These are phyloP conservation scores for Waltergamsia citrina DNA, from an alignment of 2,329 filamentous ascomycete species.

Conservation along the genomic window DNA sequence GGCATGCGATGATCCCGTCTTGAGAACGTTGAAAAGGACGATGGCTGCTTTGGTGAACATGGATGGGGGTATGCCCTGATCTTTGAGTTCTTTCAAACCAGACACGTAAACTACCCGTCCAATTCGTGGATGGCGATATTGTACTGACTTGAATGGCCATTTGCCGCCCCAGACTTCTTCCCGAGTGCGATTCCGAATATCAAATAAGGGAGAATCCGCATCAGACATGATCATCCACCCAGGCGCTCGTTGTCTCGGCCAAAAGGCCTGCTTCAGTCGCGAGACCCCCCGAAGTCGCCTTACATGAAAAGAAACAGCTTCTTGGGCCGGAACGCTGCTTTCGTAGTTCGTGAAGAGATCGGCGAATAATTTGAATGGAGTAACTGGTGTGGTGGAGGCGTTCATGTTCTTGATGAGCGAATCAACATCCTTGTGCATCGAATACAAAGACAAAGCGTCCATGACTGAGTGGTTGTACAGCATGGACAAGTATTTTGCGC, in stretches of 20 bases:
- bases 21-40: constrained; percentile 20
- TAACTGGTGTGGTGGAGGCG: constrained; percentile 10
- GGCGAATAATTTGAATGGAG: constrained; percentile 19
- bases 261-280: constrained; percentile 17
- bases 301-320: constrained; percentile 18
- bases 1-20: constrained; percentile 19
- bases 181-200: constrained; percentile 12
- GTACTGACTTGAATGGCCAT: constrained; percentile 13
- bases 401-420: constrained; percentile 14
- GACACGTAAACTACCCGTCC: constrained; percentile 18
- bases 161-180: constrained; percentile 16
- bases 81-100: constrained; percentile 11
- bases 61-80: constrained; percentile 13
- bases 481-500: constrained; percentile 17
- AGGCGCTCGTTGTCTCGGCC: constrained; percentile 20
- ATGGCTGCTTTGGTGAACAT: constrained; percentile 21
- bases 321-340: constrained; percentile 15
- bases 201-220: constrained; percentile 9
- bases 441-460: constrained; percentile 21
- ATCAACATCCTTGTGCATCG: constrained; percentile 22
- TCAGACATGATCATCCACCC: constrained; percentile 23
- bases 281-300: constrained; percentile 23
- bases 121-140: constrained; percentile 19
- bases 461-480: constrained; percentile 24
- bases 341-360: constrained; percentile 20